Percentiles rank a stretch among this genome's conserved stretches.
Evolutionary conservation across 2,329 filamentous ascomycete species (phyloP).

Genomic region (Geosmithia flava): DNA sequence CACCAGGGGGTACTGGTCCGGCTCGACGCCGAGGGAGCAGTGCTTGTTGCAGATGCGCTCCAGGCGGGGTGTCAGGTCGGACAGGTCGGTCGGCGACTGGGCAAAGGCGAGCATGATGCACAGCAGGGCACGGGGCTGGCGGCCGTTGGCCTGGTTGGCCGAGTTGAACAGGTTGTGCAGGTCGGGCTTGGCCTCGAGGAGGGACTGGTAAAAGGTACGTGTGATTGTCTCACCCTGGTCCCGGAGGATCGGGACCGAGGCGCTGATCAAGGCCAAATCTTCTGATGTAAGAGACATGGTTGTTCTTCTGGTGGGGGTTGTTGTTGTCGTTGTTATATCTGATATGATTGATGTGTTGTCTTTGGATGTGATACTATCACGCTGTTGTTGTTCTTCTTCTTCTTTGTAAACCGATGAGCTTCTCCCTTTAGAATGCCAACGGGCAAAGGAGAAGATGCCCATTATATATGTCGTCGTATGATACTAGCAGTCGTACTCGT

Average conservation of each 20-base stretch:
- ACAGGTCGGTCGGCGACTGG: slow-evolving; percentile 52
- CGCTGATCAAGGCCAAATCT: slow-evolving; percentile 54
- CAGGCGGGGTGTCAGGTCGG: slow-evolving; percentile 38
- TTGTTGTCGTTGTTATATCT: neutral
- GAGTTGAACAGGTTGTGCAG: slow-evolving; percentile 60
- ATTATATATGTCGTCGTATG: no score
- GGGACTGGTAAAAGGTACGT: slow-evolving; percentile 57
- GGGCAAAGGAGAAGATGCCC: no score
- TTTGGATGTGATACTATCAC: no score
- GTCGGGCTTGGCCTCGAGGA: slow-evolving; percentile 52
- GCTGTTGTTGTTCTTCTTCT: no score
- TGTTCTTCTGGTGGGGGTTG: neutral
- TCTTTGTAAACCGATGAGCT: no score
- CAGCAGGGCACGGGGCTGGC: slow-evolving; percentile 20
- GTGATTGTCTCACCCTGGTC: slow-evolving; percentile 59
- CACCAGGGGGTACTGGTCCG: slow-evolving; percentile 60
- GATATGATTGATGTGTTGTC: neutral
- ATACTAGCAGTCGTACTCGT: no score
- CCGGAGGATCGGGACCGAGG: slow-evolving; percentile 56
- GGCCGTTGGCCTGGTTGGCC: slow-evolving; percentile 21
- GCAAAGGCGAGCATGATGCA: slow-evolving; percentile 54
- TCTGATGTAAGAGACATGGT: slow-evolving; percentile 31
- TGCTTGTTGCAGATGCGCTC: slow-evolving; percentile 60
- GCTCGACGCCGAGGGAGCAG: slow-evolving; percentile 53
- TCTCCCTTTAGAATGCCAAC: no score